A percentile compares a stretch with the other conserved stretches of the same genome.
Evolutionary conservation across 768 basidiomycete species (phyloP).

Genomic region (Tephrocybe sp.): DNA sequence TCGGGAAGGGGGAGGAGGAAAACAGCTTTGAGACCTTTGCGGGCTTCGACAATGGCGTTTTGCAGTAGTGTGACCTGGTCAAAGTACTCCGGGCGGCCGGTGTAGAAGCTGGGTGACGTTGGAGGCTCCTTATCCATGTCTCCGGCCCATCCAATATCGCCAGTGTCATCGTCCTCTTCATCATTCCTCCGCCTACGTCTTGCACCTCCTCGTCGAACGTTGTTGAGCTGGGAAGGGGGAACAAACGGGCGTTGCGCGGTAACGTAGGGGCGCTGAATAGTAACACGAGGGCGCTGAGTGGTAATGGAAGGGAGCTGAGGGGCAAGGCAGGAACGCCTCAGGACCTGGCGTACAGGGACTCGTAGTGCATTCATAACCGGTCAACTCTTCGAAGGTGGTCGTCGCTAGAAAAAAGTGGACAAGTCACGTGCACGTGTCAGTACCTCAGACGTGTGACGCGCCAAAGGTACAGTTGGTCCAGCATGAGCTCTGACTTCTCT

Average conservation of each 20-base stretch:
- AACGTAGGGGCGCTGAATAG: conserved; percentile 13
- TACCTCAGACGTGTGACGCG: conserved; percentile 8
- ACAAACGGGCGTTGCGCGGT: conserved; percentile 28
- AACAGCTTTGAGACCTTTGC: conserved; percentile 56
- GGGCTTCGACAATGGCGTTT: conserved; percentile 55
- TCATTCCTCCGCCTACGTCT: conserved; percentile 18
- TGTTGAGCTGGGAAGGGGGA: conserved; percentile 31
- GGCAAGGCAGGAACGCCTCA: conserved; percentile 12
- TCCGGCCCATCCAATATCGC: conserved; percentile 11
- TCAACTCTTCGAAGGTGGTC: background rate
- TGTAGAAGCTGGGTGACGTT: conserved; percentile 80
- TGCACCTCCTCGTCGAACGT: conserved; percentile 13
- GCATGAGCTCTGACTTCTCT: conserved; percentile 66
- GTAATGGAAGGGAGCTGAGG: conserved; percentile 16
- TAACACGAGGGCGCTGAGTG: conserved; percentile 10
- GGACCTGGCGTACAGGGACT: conserved; percentile 18
- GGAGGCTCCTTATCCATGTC: conserved; percentile 37
- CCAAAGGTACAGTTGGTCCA: background rate
- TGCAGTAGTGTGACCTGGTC: conserved; percentile 72
- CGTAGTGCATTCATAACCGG: conserved; percentile 30
- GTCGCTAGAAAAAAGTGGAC: conserved; percentile 14
- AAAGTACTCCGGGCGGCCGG: conserved; percentile 72
- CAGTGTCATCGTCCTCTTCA: conserved; percentile 14
- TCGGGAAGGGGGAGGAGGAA: conserved; percentile 80
- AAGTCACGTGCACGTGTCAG: conserved; percentile 25